These are phyloP conservation scores for Bocquillonia castaneifolia DNA, from an alignment of 441 rosid genomes.

Conservation along the genomic window DNA sequence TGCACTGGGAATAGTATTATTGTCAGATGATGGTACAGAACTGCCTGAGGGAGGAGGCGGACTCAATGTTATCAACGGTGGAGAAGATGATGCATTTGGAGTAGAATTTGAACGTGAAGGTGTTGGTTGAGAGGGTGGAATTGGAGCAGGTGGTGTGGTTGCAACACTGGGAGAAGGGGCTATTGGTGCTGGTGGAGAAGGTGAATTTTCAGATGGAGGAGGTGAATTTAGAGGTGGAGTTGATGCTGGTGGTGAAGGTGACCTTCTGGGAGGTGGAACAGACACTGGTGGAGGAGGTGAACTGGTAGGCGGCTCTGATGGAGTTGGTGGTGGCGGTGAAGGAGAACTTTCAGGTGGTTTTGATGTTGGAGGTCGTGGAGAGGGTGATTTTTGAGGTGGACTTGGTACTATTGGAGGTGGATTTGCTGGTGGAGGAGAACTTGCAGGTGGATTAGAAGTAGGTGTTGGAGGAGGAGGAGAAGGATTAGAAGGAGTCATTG, in stretches of 20 bases:
- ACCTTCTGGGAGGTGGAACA: slow-evolving; percentile 16
- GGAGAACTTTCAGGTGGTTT: slow-evolving; percentile 25
- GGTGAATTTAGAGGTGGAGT: slow-evolving; percentile 23
- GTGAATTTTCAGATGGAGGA: slow-evolving; percentile 21
- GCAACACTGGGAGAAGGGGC: slow-evolving; percentile 21
- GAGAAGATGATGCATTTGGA: slow-evolving; percentile 34
- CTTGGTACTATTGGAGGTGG: slow-evolving; percentile 21
- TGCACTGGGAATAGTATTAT: slow-evolving; percentile 27
- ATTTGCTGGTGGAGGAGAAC: slow-evolving; percentile 24
- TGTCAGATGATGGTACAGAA: slow-evolving; percentile 24
- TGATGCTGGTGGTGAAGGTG: slow-evolving; percentile 15
- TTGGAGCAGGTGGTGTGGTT: slow-evolving; percentile 31
- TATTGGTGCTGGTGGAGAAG: slow-evolving; percentile 24
- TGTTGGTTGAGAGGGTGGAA: slow-evolving; percentile 29
- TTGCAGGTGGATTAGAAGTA: slow-evolving; percentile 18
- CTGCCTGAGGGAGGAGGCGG: slow-evolving; percentile 38
- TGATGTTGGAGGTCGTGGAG: slow-evolving; percentile 15
- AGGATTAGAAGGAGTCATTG: slow-evolving; percentile 22
- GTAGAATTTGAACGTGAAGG: slow-evolving; percentile 46
- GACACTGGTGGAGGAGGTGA: slow-evolving; percentile 13
- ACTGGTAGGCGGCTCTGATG: slow-evolving; percentile 2
- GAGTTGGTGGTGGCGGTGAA: slow-evolving; percentile 20
- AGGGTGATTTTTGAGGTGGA: slow-evolving; percentile 22
- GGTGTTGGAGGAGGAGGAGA: slow-evolving; percentile 22
- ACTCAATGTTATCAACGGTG: slow-evolving; percentile 30